phyloP scores from a whole-genome alignment of 208 protist species.

The Herpetomonas samuelpessoai region DNA sequence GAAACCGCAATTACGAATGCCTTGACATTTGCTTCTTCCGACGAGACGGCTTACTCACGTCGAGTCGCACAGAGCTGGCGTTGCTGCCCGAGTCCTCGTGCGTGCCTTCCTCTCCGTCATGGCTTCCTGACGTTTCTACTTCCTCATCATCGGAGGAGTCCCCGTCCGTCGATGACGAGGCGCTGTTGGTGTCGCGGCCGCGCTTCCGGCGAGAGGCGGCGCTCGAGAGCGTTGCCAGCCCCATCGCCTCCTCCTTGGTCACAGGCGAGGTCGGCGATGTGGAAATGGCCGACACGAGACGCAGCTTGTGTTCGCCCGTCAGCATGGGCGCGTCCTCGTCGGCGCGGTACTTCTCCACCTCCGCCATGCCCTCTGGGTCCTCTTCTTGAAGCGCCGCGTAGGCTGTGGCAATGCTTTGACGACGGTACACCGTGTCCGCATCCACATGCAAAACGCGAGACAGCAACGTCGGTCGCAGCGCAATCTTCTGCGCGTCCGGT shows the following conservation, averaged over 20 bases:
- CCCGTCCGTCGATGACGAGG: no score
- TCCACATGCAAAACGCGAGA: constrained; percentile 84
- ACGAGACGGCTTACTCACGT: constrained; percentile 15
- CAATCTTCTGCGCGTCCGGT: constrained; percentile 47
- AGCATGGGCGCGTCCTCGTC: constrained; percentile 51
- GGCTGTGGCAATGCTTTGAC: constrained; percentile 39
- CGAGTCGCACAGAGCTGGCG: constrained; percentile 37
- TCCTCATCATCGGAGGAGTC: background rate
- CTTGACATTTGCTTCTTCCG: constrained; percentile 12
- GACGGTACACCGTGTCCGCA: constrained; percentile 42
- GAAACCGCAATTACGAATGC: constrained; percentile 4
- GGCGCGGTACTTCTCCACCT: constrained; percentile 23
- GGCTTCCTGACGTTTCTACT: background rate
- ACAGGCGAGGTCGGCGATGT: background rate
- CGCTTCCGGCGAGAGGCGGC: background rate
- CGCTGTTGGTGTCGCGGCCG: background rate
- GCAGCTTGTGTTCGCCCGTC: constrained; percentile 3
- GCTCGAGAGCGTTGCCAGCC: background rate
- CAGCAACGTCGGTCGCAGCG: constrained; percentile 69
- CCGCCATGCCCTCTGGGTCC: constrained; percentile 31
- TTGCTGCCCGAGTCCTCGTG: constrained; percentile 21
- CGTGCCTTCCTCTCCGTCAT: background rate
- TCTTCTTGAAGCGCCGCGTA: constrained; percentile 34
- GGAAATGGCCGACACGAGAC: background rate
- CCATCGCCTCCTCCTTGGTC: background rate